Conservation (phyloP, 2,329 filamentous ascomycete genomes). For the Ceratocystis diversiconidia region DNA sequence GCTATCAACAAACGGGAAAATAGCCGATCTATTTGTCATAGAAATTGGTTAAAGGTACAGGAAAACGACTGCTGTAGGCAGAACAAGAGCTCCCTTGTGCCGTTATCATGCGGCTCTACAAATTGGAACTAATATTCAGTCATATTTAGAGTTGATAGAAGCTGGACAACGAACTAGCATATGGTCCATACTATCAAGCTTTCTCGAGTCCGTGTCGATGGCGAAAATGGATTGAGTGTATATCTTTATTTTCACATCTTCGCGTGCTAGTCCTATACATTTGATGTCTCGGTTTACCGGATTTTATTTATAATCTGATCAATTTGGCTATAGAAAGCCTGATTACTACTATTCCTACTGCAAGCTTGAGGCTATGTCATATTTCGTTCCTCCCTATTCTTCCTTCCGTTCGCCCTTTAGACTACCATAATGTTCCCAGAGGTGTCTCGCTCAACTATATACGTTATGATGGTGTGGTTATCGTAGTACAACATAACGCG, state of each 20-base stretch:
- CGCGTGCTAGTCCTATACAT: too few relatives aligned
- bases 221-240: too few relatives aligned
- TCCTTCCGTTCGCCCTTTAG: too few relatives aligned
- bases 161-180: too few relatives aligned
- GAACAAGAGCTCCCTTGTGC: background rate
- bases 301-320: too few relatives aligned
- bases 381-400: background rate
- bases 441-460: constrained; percentile 43
- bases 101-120: background rate
- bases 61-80: background rate
- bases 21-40: background rate
- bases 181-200: too few relatives aligned
- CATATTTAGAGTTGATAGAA: too few relatives aligned
- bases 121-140: background rate
- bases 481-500: constrained; percentile 57
- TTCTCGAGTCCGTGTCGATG: too few relatives aligned
- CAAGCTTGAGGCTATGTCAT: background rate
- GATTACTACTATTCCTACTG: too few relatives aligned
- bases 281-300: too few relatives aligned
- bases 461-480: constrained; percentile 55
- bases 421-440: constrained; percentile 17
- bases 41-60: background rate
- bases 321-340: too few relatives aligned
- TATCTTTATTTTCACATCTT: too few relatives aligned
- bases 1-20: background rate